Evolutionary conservation across 1,284 basidiomycete species (phyloP).

Genomic region (Boletus holoroseus): DNA sequence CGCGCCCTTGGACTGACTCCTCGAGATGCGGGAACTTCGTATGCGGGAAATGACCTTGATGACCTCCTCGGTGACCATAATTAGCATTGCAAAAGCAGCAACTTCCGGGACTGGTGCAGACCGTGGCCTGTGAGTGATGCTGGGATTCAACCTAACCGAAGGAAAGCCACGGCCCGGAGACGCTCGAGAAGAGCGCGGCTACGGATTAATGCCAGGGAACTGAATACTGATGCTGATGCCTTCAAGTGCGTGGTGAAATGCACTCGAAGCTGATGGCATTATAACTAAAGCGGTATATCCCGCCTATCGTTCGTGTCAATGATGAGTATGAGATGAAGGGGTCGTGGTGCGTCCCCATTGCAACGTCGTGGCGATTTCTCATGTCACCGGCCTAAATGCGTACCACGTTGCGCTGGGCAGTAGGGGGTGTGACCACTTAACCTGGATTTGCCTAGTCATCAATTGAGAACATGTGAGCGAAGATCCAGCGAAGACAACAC

Average conservation of each 20-base stretch:
- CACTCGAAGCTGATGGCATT: constrained; percentile 8
- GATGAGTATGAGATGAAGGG: constrained; percentile 16
- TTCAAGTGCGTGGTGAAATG: constrained; percentile 15
- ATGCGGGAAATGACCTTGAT: constrained; percentile 18
- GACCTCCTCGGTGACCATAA: constrained; percentile 28
- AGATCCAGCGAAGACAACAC: constrained; percentile 13
- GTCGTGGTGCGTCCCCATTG: constrained; percentile 11
- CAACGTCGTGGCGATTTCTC: constrained; percentile 26
- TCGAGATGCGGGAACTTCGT: constrained; percentile 17
- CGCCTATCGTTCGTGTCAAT: constrained; percentile 4
- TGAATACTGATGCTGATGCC: constrained; percentile 17
- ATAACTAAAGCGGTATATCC: constrained; percentile 14
- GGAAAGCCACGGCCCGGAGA: constrained; percentile 22
- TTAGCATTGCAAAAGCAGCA: constrained; percentile 18
- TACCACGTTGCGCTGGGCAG: constrained; percentile 20
- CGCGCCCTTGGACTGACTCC: constrained; percentile 3
- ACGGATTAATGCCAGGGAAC: constrained; percentile 11
- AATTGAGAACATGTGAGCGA: constrained; percentile 17
- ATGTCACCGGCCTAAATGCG: constrained; percentile 18
- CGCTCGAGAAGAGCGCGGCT: constrained; percentile 18
- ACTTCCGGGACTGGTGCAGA: constrained; percentile 21
- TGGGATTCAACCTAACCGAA: constrained; percentile 27
- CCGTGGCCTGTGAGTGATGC: constrained; percentile 19
- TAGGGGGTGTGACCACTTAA: constrained; percentile 21
- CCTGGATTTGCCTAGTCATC: constrained; percentile 9